These are phyloP conservation scores for Symbiodinium natans DNA, from an alignment of 73 alveolate genomes.

Conservation along the genomic window DNA sequence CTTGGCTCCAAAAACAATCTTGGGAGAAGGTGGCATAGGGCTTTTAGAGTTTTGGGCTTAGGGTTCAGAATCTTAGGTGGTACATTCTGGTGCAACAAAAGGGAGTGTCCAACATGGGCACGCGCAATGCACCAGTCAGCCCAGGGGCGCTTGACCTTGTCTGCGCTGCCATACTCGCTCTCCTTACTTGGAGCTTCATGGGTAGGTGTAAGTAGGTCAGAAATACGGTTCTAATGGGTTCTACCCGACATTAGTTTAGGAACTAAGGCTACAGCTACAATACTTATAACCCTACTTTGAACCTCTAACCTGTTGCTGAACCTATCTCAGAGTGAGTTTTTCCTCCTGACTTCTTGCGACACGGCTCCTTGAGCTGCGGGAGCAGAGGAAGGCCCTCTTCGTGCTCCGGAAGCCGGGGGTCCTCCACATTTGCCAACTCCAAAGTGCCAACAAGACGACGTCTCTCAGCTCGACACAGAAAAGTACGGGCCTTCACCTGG, in stretches of 20 bases:
- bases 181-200: no score
- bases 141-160: not conserved
- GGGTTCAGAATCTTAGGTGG: not conserved
- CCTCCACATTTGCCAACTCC: slow-evolving; percentile 22
- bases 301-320: no score
- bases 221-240: no score
- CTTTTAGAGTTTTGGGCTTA: not conserved
- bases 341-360: no score
- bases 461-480: not conserved
- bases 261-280: no score
- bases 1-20: not conserved
- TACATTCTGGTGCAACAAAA: no score
- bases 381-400: slow-evolving; percentile 75
- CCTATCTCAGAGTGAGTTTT: no score
- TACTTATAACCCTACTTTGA: no score
- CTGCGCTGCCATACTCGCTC: slow-evolving; percentile 6
- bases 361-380: slow-evolving; percentile 54
- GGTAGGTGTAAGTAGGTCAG: no score
- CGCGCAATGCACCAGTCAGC: no score
- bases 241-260: no score
- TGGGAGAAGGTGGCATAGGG: not conserved
- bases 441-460: not conserved
- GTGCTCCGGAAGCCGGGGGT: slow-evolving; percentile 67
- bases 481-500: slow-evolving; percentile 42
- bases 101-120: no score